Evolutionary conservation across 352 stramenopile species (phyloP), one percentile per base, ranked within the genome.

Genomic region (Pythium utonaiense): DNA sequence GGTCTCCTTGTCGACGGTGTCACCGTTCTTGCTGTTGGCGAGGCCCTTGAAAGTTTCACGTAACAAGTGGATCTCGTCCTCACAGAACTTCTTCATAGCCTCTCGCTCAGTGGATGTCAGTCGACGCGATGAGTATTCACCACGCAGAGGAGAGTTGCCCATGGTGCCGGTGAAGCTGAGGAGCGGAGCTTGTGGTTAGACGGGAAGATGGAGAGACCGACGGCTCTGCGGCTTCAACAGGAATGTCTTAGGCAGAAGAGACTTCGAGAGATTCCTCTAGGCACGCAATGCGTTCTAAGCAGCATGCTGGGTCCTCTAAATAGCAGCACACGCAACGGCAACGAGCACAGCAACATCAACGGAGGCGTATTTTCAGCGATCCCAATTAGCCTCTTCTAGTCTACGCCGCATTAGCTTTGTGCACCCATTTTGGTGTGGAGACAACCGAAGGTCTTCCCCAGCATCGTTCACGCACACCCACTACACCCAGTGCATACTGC

Each of bases 1-100:
- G 0, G 89, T 97, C 38, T 96, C 86, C 49, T 98, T 98, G 68
- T 97, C 91, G 13, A 98, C 81, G 2, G 75, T 74, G 16, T 69
- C 67, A 21, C 83, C 81, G 56, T 84, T 85, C 71, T 78, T 82
- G 27, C 59, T 66, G 45, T 80, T 79, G 1, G 83, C 80, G 28
- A 93, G 62, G 2, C 81, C 85, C 33, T 91, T 88, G 64, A 92
- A 95, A 7, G 83, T 91, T 59, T 91, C 80, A 17, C 80, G 81
- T 16, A 95, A 66, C 50, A 91, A 57, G 12, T 84, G 77, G 54
- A 95, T 89, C 60, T 93, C 81, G 44, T 91, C 78, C 4, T 88
- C 81, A 21, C 72, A 77, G 57, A 93, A 93, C 9, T 86, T 81
- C 53, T 89, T 90, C 73, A 85, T 79, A 25, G 80, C 77, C 31